A percentile compares a stretch with the other conserved stretches of the same genome.
Conservation (phyloP, 2,329 filamentous ascomycete genomes). For the Samsoniella hepiali region DNA sequence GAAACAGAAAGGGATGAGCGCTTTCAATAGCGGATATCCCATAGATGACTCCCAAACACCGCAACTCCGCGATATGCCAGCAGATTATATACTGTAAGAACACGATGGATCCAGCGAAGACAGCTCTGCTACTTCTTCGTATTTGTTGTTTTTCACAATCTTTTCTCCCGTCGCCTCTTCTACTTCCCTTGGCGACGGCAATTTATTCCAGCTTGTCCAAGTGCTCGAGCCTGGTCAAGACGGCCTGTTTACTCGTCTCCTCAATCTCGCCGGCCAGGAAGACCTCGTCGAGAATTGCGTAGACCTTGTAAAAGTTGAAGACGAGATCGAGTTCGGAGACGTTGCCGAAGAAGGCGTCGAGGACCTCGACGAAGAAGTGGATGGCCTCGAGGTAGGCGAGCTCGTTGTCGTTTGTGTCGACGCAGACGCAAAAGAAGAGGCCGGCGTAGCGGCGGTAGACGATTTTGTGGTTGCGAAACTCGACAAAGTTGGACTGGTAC, state of each 20-base stretch:
- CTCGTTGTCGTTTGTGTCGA: constrained; percentile 99
- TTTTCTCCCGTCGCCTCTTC: background rate
- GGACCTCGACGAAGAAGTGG: constrained; percentile 98
- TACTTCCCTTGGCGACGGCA: background rate
- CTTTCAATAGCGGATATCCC: background rate
- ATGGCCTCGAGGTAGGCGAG: constrained; percentile 95
- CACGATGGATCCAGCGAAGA: background rate
- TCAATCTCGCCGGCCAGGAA: constrained; percentile 97
- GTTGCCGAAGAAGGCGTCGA: constrained; percentile 98
- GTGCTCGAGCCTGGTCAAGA: constrained; percentile 89
- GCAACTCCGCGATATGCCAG: constrained; percentile 15
- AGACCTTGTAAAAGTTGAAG: constrained; percentile 83
- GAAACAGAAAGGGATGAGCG: background rate
- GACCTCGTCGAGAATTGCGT: constrained; percentile 97
- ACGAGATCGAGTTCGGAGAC: constrained; percentile 95
- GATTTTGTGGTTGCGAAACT: constrained; percentile 91
- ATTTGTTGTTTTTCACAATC: no score
- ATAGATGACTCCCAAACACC: background rate
- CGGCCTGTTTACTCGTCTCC: constrained; percentile 97
- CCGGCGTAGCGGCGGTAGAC: constrained; percentile 97
- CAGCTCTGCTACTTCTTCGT: background rate
- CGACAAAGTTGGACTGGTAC: constrained; percentile 99
- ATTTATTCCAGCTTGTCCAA: constrained; percentile 89
- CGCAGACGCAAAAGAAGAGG: constrained; percentile 98
- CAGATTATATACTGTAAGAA: constrained; percentile 5